These are phyloP conservation scores for Monosporascus sp. DNA, from an alignment of 2,329 filamentous ascomycete genomes.

Conservation along the genomic window DNA sequence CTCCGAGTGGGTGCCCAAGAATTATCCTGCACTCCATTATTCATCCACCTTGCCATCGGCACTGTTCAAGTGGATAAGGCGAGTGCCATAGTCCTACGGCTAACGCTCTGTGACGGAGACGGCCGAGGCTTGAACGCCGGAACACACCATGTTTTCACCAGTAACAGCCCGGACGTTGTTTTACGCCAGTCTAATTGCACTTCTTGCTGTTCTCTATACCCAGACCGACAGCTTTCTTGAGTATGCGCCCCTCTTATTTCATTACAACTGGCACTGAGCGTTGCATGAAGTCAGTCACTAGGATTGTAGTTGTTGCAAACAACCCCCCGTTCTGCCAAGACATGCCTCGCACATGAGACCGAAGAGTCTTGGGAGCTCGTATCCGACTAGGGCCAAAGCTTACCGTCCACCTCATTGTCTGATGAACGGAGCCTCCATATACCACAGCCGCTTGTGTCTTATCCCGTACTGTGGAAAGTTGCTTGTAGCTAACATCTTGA, in stretches of 20 bases:
- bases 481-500: conserved; percentile 6
- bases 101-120: background rate
- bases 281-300: background rate
- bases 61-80: background rate
- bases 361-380: background rate
- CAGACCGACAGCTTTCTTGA: background rate
- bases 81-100: background rate
- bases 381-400: background rate
- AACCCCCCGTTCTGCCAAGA: background rate
- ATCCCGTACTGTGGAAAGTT: background rate
- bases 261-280: background rate
- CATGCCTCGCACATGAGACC: too few relatives aligned
- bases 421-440: background rate
- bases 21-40: background rate
- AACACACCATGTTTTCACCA: background rate
- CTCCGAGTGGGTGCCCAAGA: too few relatives aligned
- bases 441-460: background rate
- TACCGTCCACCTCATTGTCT: background rate
- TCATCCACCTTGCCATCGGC: background rate
- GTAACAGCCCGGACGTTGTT: background rate
- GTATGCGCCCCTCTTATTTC: conserved; percentile 1
- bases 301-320: background rate
- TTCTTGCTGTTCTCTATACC: conserved; percentile 1
- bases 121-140: background rate
- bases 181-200: background rate